Percentiles rank a stretch among this genome's conserved stretches.
These are phyloP conservation scores for Cymodocea nodosa DNA, from an alignment of 116 monocot species.

Conservation along the genomic window DNA sequence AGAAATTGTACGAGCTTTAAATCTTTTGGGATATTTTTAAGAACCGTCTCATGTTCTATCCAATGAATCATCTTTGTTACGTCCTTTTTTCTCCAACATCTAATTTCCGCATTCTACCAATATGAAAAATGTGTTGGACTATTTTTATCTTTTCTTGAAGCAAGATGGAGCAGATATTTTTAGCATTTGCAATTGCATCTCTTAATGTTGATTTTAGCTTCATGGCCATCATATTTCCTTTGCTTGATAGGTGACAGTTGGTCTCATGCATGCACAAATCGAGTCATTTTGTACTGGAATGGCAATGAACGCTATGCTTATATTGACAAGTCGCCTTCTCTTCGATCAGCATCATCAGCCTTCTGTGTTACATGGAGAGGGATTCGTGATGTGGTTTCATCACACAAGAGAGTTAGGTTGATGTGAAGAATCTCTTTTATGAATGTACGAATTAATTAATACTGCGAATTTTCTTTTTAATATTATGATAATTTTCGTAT, in stretches of 20 bases:
- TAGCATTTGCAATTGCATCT: background rate
- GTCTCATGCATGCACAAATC: conserved; percentile 89
- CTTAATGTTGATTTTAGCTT: background rate
- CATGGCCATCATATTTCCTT: background rate
- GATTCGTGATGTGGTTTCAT: conserved; percentile 34
- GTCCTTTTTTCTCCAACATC: background rate
- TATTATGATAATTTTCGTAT: too few relatives aligned
- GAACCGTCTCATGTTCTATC: background rate
- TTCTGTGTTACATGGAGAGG: conserved; percentile 63
- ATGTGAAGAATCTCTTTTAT: conserved; percentile 14
- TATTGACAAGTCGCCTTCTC: conserved; percentile 87
- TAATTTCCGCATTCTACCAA: background rate
- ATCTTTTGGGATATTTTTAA: background rate
- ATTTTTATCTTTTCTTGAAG: background rate
- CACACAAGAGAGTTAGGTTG: conserved; percentile 47
- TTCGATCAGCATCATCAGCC: conserved; percentile 55
- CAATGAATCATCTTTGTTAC: background rate
- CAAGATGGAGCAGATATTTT: too few relatives aligned
- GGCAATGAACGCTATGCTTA: conserved; percentile 61
- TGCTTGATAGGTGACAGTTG: conserved; percentile 66
- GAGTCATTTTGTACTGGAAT: conserved; percentile 86
- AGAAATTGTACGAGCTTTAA: background rate
- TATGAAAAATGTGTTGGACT: background rate
- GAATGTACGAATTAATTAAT: too few relatives aligned
- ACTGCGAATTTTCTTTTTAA: too few relatives aligned